phyloP scores from a whole-genome alignment of 768 basidiomycete genomes.

The Naematelia encephala region DNA sequence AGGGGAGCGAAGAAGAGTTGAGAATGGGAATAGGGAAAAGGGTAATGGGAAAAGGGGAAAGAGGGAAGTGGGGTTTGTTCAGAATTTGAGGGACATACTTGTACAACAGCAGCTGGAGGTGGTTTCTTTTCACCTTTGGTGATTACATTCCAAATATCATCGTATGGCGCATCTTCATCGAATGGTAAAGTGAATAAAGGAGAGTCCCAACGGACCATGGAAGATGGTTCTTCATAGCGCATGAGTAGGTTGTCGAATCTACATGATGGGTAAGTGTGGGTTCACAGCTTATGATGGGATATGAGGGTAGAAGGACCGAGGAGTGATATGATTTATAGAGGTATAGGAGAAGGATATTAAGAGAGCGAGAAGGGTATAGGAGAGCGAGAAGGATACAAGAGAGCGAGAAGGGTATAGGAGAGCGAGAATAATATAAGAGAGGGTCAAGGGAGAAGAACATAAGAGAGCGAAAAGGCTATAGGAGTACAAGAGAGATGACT shows the following conservation, averaged over 20 bases:
- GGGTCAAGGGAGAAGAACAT: neutral
- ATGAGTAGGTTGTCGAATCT: conserved; percentile 83
- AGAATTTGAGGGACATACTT: no score
- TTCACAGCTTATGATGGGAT: no score
- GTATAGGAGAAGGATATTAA: no score
- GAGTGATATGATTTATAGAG: no score
- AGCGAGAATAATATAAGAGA: no score
- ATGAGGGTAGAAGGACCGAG: neutral
- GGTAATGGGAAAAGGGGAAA: no score
- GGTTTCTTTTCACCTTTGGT: conserved; percentile 77
- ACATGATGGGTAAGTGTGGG: no score
- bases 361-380: neutral
- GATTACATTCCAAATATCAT: conserved; percentile 75
- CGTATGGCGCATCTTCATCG: conserved; percentile 59
- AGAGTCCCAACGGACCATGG: conserved; percentile 98
- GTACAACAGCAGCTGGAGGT: conserved; percentile 77
- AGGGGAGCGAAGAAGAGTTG: no score
- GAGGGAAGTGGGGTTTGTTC: no score
- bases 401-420: neutral
- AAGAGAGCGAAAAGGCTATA: neutral
- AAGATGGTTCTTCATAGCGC: conserved; percentile 92
- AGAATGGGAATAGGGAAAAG: no score
- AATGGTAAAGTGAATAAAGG: conserved; percentile 83
- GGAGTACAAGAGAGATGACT: neutral
- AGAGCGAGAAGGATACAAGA: neutral